Conservation (phyloP, 108 stramenopile genomes). For the Nitzschia sp. region DNA sequence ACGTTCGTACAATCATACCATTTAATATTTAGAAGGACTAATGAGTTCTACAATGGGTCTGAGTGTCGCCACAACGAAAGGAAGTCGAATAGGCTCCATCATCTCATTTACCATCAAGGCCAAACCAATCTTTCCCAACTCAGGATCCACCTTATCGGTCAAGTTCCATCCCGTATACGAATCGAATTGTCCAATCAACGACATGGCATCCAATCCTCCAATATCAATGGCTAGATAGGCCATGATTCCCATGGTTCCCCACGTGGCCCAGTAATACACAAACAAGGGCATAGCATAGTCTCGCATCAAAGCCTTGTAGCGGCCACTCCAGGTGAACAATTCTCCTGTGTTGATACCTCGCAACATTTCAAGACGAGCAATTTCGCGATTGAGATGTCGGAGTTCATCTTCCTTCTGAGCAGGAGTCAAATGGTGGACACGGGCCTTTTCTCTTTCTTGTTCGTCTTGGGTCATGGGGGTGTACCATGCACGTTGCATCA, state of each 20-base stretch:
- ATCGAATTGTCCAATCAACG: conserved; percentile 56
- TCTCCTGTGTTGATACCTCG: conserved; percentile 87
- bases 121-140: conserved; percentile 73
- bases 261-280: conserved; percentile 78
- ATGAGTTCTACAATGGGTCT: conserved; percentile 78
- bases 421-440: conserved; percentile 58
- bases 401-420: conserved; percentile 79
- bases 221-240: conserved; percentile 70
- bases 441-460: conserved; percentile 69
- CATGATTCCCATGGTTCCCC: conserved; percentile 62
- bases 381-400: conserved; percentile 67
- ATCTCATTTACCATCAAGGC: conserved; percentile 77
- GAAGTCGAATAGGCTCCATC: conserved; percentile 77
- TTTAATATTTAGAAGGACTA: conserved; percentile 49
- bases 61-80: conserved; percentile 80
- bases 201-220: conserved; percentile 73
- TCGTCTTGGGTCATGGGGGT: conserved; percentile 79
- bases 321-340: conserved; percentile 74
- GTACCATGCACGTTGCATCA: conserved; percentile 35
- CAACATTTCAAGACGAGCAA: conserved; percentile 67
- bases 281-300: conserved; percentile 80
- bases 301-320: conserved; percentile 70
- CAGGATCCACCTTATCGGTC: conserved; percentile 65
- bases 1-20: background rate
- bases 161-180: conserved; percentile 55